Conservation (phyloP, 768 basidiomycete genomes). For the Podaxis rugospora region DNA sequence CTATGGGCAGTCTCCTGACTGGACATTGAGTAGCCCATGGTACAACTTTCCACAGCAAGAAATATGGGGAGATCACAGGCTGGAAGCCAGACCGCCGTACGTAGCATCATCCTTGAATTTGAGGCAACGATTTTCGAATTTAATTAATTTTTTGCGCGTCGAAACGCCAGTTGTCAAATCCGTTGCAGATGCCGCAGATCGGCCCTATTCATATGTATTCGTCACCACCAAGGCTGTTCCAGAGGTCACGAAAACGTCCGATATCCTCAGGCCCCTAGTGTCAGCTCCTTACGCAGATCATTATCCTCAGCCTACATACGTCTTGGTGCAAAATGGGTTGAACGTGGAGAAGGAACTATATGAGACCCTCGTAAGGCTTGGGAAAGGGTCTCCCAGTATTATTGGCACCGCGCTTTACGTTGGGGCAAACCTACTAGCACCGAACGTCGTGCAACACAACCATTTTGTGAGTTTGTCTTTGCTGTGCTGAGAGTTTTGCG, state of each 20-base stretch:
- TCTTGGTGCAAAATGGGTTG: slow-evolving; percentile 69
- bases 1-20: not conserved
- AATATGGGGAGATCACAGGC: slow-evolving; percentile 51
- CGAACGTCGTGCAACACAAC: slow-evolving; percentile 48
- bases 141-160: not conserved
- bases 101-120: slow-evolving; percentile 17
- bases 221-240: slow-evolving; percentile 70
- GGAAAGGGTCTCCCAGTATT: slow-evolving; percentile 42
- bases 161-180: slow-evolving; percentile 46
- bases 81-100: slow-evolving; percentile 66
- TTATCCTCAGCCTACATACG: slow-evolving; percentile 52
- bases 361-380: slow-evolving; percentile 38
- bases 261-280: slow-evolving; percentile 53
- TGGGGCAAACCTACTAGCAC: slow-evolving; percentile 39
- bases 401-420: slow-evolving; percentile 55
- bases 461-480: slow-evolving; percentile 39
- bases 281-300: slow-evolving; percentile 39
- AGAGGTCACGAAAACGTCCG: slow-evolving; percentile 53
- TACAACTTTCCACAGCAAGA: slow-evolving; percentile 49
- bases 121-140: not conserved
- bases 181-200: slow-evolving; percentile 56
- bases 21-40: slow-evolving; percentile 38
- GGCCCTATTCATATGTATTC: slow-evolving; percentile 60
- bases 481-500: not conserved
- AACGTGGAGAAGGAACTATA: slow-evolving; percentile 68